Base-by-base conservation (phyloP, 2,329 filamentous ascomycete species). In the Ophiognomonia clavigignenti-juglandacearum region DNA sequence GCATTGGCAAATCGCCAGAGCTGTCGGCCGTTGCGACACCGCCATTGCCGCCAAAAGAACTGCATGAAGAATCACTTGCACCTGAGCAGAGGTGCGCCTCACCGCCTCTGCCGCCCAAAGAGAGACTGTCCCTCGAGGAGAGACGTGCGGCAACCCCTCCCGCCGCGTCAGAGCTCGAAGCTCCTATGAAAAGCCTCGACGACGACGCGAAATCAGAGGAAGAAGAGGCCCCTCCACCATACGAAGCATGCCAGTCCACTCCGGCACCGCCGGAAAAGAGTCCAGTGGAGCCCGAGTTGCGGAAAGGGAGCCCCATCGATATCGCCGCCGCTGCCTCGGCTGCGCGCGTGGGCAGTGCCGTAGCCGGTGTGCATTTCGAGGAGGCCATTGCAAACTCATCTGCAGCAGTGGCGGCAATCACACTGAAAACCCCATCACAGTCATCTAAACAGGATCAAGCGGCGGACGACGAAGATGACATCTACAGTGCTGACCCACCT, bases 81-180 rank as follows among this genome's bases (percentile, higher is more conserved):
- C 38, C 42, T 9, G 29, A 39, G 18, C 41, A 42, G 13, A 46
- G 45, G 29, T 39, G 34, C 34, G 32, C 42, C 9, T 51, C 49
- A 18, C 49, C 49, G 13, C 49, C 49, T 4, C 38, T 51, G 1
- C 49, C 49, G 23, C 49, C 49, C 14, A 51, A 51, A 20, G 49
- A 48, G 26, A 51, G 39, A 34, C 32, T 51, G 4, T 35, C 43
- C 11, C 27, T 41, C 14, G 41, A 24, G 4, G 24, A 29, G 6
- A 41, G 31, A 16, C 41, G 23, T 5, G 34, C 27, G 6, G 24
- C 20, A 7, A 14, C 23, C 14, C 31, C 34, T 11, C 4, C 4
- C 6, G 16, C 24, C 2, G 14, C 34, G 2, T 45, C 43, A 16
- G 43, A 45, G 20, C 11, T 45, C 11, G 43, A 38, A 23, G 43